Conservation (phyloP, 495 filamentous ascomycete species). For the Saxophila tyrrhenica region DNA sequence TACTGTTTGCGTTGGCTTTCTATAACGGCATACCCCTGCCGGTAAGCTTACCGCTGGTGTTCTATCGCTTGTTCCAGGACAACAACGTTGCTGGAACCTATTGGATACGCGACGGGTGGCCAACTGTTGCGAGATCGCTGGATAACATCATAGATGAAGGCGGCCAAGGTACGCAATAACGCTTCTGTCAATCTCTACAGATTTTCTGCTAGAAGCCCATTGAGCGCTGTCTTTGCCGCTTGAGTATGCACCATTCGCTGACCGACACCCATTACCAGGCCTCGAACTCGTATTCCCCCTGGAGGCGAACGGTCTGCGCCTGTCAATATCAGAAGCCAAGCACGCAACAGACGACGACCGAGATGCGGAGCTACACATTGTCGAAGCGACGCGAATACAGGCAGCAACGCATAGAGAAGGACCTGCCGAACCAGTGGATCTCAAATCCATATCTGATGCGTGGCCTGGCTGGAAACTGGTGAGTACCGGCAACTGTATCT, state of each 20-base stretch:
- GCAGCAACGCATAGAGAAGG: background rate
- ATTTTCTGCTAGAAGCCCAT: too few species aligned
- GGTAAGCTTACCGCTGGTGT: conserved; percentile 68
- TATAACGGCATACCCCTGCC: conserved; percentile 90
- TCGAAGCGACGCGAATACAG: background rate
- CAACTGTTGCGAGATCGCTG: conserved; percentile 54
- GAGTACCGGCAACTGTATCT: background rate
- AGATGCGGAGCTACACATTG: too few species aligned
- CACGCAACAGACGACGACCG: too few species aligned
- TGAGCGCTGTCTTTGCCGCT: too few species aligned
- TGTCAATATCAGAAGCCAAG: background rate
- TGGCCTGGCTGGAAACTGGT: conserved; percentile 10
- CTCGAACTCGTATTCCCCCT: conserved; percentile 8
- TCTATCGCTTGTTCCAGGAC: too few species aligned
- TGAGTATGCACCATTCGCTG: too few species aligned
- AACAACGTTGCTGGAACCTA: too few species aligned
- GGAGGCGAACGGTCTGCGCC: conserved; percentile 17
- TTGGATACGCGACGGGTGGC: conserved; percentile 89
- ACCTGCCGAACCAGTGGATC: conserved; percentile 1
- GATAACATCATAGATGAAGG: background rate
- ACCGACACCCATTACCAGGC: too few species aligned
- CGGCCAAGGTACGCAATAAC: too few species aligned
- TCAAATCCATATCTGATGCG: background rate
- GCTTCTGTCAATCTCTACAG: too few species aligned
- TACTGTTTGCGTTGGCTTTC: conserved; percentile 80